A percentile compares a stretch with the other conserved stretches of the same genome.
These are phyloP conservation scores for Didymella segeticola DNA, from an alignment of 2,329 filamentous ascomycete species.

Conservation along the genomic window DNA sequence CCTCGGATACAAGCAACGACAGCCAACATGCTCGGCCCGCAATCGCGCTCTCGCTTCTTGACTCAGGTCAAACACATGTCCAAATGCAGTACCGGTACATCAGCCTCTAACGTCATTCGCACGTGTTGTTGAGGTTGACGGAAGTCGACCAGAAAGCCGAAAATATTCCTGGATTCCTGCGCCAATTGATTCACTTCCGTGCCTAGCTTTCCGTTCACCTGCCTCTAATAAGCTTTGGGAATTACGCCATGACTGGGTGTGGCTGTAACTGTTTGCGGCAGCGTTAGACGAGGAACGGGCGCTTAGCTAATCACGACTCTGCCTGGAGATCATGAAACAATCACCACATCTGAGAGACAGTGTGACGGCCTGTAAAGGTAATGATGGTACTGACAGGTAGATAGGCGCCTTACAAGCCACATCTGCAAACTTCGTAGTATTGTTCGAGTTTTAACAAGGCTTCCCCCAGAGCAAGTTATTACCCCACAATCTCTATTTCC, in stretches of 20 bases:
- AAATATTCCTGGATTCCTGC: not conserved
- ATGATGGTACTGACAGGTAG: not conserved
- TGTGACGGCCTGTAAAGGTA: not conserved
- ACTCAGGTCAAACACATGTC: not conserved
- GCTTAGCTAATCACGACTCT: conserved; percentile 1
- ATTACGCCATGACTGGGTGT: not conserved
- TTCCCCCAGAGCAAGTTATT: not conserved
- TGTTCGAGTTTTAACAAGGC: not conserved
- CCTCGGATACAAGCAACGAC: not conserved
- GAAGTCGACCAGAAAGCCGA: not conserved
- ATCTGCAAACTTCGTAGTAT: no score
- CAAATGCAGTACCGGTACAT: not conserved
- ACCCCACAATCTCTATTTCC: not conserved
- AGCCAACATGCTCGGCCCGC: not conserved
- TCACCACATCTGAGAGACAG: not conserved
- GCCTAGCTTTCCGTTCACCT: no score
- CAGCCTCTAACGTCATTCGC: not conserved
- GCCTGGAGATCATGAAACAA: not conserved
- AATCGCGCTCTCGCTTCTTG: not conserved
- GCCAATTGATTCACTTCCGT: no score
- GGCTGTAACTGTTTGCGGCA: conserved; percentile 1
- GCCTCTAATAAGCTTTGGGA: not conserved
- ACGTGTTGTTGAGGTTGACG: not conserved
- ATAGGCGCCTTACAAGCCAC: not conserved
- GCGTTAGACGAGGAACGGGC: not conserved